Evolutionary conservation across 331 rosid species (phyloP).

Genomic region (Rosa hybrid): DNA sequence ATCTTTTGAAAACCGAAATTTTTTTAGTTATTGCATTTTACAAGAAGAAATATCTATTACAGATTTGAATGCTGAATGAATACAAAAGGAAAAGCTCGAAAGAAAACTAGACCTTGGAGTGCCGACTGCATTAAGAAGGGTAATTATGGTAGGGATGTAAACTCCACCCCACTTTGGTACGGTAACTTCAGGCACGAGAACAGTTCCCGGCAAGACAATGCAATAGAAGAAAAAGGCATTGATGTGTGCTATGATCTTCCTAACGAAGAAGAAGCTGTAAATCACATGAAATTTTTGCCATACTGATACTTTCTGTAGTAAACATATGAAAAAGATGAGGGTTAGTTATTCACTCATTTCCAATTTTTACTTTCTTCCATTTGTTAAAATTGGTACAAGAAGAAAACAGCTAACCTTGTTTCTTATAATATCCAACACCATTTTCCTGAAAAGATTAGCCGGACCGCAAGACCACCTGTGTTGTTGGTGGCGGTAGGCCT

Average conservation of each 20-base stretch:
- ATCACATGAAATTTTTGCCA: slow-evolving; percentile 92
- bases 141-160: slow-evolving; percentile 77
- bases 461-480: slow-evolving; percentile 99
- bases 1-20: neutral
- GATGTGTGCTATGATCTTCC: slow-evolving; percentile 89
- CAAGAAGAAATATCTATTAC: neutral
- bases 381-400: neutral
- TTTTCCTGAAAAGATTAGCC: slow-evolving; percentile 90
- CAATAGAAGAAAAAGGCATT: slow-evolving; percentile 83
- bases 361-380: neutral
- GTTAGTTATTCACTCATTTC: neutral
- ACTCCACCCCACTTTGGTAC: slow-evolving; percentile 96
- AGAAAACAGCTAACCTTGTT: slow-evolving; percentile 66
- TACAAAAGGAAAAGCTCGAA: neutral
- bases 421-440: slow-evolving; percentile 71
- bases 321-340: slow-evolving; percentile 1
- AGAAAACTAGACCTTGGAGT: slow-evolving; percentile 71
- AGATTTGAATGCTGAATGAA: neutral
- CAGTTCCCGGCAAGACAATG: slow-evolving; percentile 81
- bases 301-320: slow-evolving; percentile 73
- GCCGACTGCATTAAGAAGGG: slow-evolving; percentile 87
- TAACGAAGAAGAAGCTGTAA: slow-evolving; percentile 94
- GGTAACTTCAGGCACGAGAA: slow-evolving; percentile 73
- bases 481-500: slow-evolving; percentile 95
- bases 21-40: neutral